phyloP scores from a whole-genome alignment of 2,329 filamentous ascomycete genomes.

The Colletotrichum karsti region DNA sequence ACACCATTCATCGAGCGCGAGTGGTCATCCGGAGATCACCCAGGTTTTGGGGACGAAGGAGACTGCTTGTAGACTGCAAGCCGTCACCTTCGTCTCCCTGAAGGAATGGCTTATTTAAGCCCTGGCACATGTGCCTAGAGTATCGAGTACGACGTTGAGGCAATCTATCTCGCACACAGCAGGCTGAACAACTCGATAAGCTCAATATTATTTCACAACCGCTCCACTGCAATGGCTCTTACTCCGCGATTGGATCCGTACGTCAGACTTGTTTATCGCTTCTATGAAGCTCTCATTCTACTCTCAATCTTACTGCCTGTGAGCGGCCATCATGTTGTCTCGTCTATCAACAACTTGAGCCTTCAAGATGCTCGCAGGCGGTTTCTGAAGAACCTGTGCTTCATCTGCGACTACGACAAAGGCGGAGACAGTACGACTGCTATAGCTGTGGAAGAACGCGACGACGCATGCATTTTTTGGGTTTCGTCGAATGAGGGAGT shows the following conservation, averaged over 20 bases:
- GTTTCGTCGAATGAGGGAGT: constrained; percentile 48
- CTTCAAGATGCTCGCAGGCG: constrained; percentile 2
- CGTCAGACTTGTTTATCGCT: not conserved
- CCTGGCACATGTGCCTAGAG: too few species aligned
- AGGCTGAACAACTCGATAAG: too few species aligned
- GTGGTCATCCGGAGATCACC: too few species aligned
- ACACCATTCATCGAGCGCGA: too few species aligned
- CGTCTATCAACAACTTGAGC: not conserved
- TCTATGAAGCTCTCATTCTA: not conserved
- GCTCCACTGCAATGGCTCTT: not conserved
- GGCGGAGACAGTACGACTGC: constrained; percentile 55
- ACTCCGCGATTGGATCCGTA: constrained; percentile 3
- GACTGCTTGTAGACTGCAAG: too few species aligned
- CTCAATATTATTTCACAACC: too few species aligned
- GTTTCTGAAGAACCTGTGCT: constrained; percentile 50
- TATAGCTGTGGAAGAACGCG: constrained; percentile 47
- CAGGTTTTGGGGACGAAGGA: too few species aligned
- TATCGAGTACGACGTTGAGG: too few species aligned
- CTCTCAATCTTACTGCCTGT: not conserved
- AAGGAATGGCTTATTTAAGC: too few species aligned
- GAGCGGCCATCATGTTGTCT: not conserved
- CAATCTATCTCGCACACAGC: too few species aligned
- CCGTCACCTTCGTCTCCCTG: too few species aligned
- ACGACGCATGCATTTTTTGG: constrained; percentile 48
- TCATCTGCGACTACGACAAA: constrained; percentile 55